A percentile compares a stretch with the other conserved stretches of the same genome.
phyloP scores from a whole-genome alignment of 73 alveolate species.

The Chromera velia region DNA sequence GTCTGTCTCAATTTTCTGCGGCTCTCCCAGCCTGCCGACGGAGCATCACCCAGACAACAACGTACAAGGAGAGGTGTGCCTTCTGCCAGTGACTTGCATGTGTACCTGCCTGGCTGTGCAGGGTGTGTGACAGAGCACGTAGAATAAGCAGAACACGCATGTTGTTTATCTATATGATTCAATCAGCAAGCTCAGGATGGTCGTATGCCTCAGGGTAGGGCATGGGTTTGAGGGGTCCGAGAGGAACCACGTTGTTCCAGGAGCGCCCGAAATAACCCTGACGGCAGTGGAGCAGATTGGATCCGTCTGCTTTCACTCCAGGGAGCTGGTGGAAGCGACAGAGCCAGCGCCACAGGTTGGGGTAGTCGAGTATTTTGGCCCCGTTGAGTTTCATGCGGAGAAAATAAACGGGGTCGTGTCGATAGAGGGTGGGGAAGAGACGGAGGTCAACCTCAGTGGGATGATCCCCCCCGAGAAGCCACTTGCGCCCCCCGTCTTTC shows the following conservation, averaged over 20 bases:
- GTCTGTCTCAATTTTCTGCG: too few species aligned
- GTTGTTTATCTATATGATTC: too few species aligned
- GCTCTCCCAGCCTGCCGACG: too few species aligned
- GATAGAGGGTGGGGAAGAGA: slow-evolving; percentile 23
- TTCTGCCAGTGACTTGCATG: too few species aligned
- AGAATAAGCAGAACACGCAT: too few species aligned
- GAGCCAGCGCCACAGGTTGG: slow-evolving; percentile 17
- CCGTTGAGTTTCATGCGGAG: slow-evolving; percentile 31
- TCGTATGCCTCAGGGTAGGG: slow-evolving; percentile 24
- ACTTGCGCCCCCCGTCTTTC: not conserved
- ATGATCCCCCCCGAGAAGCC: slow-evolving; percentile 6
- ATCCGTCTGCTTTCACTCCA: slow-evolving; percentile 15
- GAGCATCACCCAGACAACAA: too few species aligned
- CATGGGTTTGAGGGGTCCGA: slow-evolving; percentile 23
- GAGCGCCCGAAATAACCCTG: slow-evolving; percentile 34
- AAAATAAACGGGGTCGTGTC: slow-evolving; percentile 23
- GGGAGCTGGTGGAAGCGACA: slow-evolving; percentile 18
- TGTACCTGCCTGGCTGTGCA: too few species aligned
- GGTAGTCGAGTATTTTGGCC: slow-evolving; percentile 17
- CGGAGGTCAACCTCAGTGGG: slow-evolving; percentile 25
- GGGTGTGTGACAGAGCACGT: too few species aligned
- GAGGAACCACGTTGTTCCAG: slow-evolving; percentile 20
- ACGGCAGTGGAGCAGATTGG: slow-evolving; percentile 9
- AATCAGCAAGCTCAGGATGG: too few species aligned
- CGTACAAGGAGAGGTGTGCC: too few species aligned